Conservation (phyloP, 2,329 filamentous ascomycete genomes). For the Scopulariopsis brevicaulis region DNA sequence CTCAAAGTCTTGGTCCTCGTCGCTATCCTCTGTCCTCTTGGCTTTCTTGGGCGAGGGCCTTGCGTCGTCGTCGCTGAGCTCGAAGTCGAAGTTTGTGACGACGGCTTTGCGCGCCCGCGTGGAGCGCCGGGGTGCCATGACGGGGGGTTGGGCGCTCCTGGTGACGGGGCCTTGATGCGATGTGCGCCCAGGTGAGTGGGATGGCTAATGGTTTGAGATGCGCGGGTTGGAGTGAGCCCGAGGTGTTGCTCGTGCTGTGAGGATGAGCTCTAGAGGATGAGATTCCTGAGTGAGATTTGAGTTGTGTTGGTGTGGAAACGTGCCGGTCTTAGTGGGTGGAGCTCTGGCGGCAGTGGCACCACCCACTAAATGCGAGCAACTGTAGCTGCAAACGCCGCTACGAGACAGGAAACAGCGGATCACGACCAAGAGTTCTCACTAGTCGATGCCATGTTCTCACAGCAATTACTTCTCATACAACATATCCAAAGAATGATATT, state of each 20-base stretch:
- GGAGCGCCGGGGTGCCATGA: background rate
- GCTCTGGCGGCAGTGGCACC: background rate
- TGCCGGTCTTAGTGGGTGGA: background rate
- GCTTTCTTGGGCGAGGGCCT: slow-evolving; percentile 9
- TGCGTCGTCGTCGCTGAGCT: slow-evolving; percentile 19
- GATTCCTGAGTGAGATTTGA: background rate
- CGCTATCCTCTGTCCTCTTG: too few species aligned
- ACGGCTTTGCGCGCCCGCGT: slow-evolving; percentile 7
- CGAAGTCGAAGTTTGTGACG: slow-evolving; percentile 21
- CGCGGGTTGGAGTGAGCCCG: background rate
- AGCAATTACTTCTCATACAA: background rate
- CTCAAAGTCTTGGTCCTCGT: slow-evolving; percentile 15
- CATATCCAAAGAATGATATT: background rate
- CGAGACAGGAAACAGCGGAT: background rate
- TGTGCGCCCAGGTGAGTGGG: background rate
- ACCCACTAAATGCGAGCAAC: background rate
- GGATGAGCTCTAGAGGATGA: background rate
- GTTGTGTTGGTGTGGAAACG: background rate
- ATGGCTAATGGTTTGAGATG: background rate
- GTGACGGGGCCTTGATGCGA: background rate
- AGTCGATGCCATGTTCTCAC: too few species aligned
- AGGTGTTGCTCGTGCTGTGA: background rate
- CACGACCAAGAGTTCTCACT: too few species aligned
- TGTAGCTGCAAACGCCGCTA: background rate
- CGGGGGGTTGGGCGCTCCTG: background rate